Percentiles rank a stretch among this genome's conserved stretches.
Evolutionary conservation across 2,329 filamentous ascomycete species (phyloP).

Genomic region (Cladosporium sphaerospermum): DNA sequence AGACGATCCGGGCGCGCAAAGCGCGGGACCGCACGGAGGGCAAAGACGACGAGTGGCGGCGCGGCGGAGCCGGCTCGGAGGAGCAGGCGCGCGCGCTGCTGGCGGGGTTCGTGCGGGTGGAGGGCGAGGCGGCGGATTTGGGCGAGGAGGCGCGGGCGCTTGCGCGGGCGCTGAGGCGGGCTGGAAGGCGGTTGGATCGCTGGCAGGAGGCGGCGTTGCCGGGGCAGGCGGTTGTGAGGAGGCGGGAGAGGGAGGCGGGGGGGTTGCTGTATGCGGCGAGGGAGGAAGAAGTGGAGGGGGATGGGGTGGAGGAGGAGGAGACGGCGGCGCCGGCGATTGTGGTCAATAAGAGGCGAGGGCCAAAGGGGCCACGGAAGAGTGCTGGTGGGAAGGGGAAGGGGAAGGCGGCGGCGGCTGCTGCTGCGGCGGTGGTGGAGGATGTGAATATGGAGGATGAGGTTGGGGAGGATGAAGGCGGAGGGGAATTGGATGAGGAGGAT

Average conservation of each 20-base stretch:
- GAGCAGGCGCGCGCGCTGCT: slow-evolving; percentile 20
- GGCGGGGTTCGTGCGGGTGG: slow-evolving; percentile 55
- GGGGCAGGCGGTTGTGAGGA: slow-evolving; percentile 23
- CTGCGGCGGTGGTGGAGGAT: slow-evolving; percentile 7
- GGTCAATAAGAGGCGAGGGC: neutral
- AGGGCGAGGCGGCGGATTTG: slow-evolving; percentile 61
- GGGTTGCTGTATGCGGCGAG: neutral
- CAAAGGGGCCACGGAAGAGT: slow-evolving; percentile 11
- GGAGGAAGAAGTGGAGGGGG: neutral
- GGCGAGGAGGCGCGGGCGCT: slow-evolving; percentile 68
- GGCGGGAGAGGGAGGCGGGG: slow-evolving; percentile 17
- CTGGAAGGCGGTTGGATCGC: slow-evolving; percentile 58
- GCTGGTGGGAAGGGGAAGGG: slow-evolving; percentile 5
- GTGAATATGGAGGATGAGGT: slow-evolving; percentile 16
- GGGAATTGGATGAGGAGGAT: slow-evolving; percentile 31
- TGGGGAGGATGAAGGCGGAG: slow-evolving; percentile 16
- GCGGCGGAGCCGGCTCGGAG: slow-evolving; percentile 8
- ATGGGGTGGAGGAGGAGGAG: neutral
- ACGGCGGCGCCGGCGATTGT: neutral
- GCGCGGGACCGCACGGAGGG: slow-evolving; percentile 22
- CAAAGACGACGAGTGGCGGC: slow-evolving; percentile 29
- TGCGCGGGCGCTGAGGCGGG: slow-evolving; percentile 59
- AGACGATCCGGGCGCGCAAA: slow-evolving; percentile 24
- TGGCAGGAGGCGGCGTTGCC: slow-evolving; percentile 51
- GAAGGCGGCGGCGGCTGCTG: neutral